phyloP scores from a whole-genome alignment of 106 monocot species.

The Vanilla planifolia region DNA sequence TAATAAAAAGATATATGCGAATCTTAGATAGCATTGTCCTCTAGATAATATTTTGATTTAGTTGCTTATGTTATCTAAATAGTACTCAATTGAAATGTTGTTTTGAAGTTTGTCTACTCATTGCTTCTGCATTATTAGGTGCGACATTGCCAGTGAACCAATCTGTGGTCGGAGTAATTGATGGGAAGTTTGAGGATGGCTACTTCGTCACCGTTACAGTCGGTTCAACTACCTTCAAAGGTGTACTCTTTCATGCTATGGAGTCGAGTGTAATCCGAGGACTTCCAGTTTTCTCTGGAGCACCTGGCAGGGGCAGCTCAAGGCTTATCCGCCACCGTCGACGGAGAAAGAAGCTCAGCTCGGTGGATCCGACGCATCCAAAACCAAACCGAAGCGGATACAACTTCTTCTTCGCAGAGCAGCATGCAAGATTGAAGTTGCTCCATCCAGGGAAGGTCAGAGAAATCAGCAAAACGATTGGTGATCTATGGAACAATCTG shows the following conservation, averaged over 20 bases:
- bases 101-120: too few species aligned
- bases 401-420: conserved; percentile 96
- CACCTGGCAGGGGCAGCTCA: neutral
- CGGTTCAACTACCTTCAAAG: conserved; percentile 48
- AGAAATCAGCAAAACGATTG: conserved; percentile 87
- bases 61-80: too few species aligned
- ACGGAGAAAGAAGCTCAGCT: conserved; percentile 62
- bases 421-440: conserved; percentile 74
- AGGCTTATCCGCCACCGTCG: conserved; percentile 32
- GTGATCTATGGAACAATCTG: conserved; percentile 80
- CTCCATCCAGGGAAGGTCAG: conserved; percentile 75
- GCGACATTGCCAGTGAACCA: conserved; percentile 12
- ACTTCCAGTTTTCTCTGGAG: neutral
- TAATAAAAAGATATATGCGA: too few species aligned
- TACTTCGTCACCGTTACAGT: conserved; percentile 70
- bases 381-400: conserved; percentile 97
- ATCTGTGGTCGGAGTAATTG: conserved; percentile 59
- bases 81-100: too few species aligned
- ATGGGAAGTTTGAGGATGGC: conserved; percentile 91
- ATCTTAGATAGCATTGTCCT: too few species aligned
- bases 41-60: too few species aligned
- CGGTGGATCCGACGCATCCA: conserved; percentile 72
- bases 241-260: conserved; percentile 50
- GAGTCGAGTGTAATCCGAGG: conserved; percentile 24
- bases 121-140: conserved; percentile 14